Evolutionary conservation across 2,329 filamentous ascomycete species (phyloP), one percentile per base, ranked within the genome.

Genomic region (Dactylella cylindrospora): DNA sequence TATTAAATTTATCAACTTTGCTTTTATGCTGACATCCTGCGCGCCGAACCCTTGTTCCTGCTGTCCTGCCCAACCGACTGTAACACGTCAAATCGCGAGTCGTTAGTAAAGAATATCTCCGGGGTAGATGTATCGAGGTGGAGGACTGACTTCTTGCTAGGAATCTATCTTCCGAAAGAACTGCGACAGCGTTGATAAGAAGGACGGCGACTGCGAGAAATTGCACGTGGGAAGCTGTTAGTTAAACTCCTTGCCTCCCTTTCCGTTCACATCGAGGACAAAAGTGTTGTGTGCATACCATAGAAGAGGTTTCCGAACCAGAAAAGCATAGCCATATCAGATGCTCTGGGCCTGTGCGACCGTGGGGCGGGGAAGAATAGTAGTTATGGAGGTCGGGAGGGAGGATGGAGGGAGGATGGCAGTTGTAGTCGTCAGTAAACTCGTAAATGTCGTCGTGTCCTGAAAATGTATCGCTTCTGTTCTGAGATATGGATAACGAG

Each of bases 171-270:
- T 70, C 90, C 69, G 89, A 95, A 67, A 97, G 85, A 71, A 96
- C 84, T 66, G 90, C 89, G 72, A 97, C 85, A 67, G 89, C 88
- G 75, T 98, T 98, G 75, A 93, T 84, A 72, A 97, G 81, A 70
- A 97, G 88, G 72, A 95, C 79, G 68, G 83, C 80, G 67, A 91
- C 87, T 90, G 70, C 17, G 9, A 31, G n/a, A 29, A 29, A 33
- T 17, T 46, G 49, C 29, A 44, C 46, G 54, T 43, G 40, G 36
- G 2, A 10, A 17, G n/a, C n/a, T 13, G 55, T 53, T 62, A 62
- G 47, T n/a, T n/a, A n/a, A n/a, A n/a, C n/a, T n/a, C n/a, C n/a
- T n/a, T n/a, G n/a, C n/a, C n/a, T n/a, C n/a, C n/a, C n/a, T n/a
- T n/a, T n/a, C n/a, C n/a, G n/a, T n/a, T n/a, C n/a, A n/a, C n/a